These are phyloP conservation scores for Pseudovirgaria hyperparasitica DNA, from an alignment of 2,329 filamentous ascomycete genomes.

Conservation along the genomic window DNA sequence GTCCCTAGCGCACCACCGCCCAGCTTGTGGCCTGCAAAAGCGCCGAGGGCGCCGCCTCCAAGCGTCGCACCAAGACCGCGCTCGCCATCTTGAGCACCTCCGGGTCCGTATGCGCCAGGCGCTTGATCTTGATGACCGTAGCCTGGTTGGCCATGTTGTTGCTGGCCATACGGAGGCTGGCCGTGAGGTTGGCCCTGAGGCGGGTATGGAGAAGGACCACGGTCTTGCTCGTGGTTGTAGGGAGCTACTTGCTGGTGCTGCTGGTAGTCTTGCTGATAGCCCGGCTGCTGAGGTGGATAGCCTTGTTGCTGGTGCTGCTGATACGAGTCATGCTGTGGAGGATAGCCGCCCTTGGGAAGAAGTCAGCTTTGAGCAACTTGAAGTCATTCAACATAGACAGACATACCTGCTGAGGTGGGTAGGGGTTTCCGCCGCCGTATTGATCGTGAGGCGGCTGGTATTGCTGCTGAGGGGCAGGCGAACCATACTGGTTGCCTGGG, in stretches of 20 bases:
- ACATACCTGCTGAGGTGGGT: too few species aligned
- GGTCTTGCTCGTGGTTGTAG: conserved; percentile 11
- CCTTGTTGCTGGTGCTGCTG: conserved; percentile 10
- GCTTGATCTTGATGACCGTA: conserved; percentile 16
- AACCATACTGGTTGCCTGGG: conserved; percentile 16
- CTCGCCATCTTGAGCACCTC: conserved; percentile 32
- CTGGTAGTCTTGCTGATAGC: too few species aligned
- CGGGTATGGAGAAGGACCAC: conserved; percentile 16
- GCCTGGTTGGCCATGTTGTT: conserved; percentile 10
- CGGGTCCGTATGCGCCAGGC: conserved; percentile 13
- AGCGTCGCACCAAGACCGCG: conserved; percentile 44
- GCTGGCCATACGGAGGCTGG: conserved; percentile 17
- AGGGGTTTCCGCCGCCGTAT: conserved; percentile 23
- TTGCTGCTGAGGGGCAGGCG: conserved; percentile 19
- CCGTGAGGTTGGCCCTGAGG: conserved; percentile 34
- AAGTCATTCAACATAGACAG: too few species aligned
- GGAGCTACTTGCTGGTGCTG: conserved; percentile 9
- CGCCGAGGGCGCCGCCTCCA: conserved; percentile 41
- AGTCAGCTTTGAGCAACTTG: neutral
- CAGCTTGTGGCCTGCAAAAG: conserved; percentile 40
- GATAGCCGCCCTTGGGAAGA: conserved; percentile 2
- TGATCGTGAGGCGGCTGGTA: conserved; percentile 14
- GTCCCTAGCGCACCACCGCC: conserved; percentile 41
- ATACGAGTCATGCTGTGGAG: conserved; percentile 10
- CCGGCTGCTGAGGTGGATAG: conserved; percentile 7